Conservation (phyloP, 352 stramenopile genomes). For the Blastocystis sp. region DNA sequence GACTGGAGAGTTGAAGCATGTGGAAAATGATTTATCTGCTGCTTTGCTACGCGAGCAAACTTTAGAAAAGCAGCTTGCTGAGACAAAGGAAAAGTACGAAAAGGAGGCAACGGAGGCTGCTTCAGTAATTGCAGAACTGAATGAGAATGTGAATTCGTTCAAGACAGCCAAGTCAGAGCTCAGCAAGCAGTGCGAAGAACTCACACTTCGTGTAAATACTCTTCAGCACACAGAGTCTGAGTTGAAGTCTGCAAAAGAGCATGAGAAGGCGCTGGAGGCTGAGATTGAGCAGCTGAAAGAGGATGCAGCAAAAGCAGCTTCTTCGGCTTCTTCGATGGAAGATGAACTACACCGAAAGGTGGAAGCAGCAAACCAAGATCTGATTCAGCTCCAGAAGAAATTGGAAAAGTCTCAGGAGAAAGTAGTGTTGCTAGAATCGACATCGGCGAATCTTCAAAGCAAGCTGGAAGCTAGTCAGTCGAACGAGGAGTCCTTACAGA, state of each 20-base stretch:
- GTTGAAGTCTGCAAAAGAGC: neutral
- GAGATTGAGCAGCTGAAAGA: neutral
- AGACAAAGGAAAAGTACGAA: neutral
- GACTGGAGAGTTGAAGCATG: neutral
- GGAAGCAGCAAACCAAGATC: neutral
- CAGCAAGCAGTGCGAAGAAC: neutral
- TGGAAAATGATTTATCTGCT: neutral
- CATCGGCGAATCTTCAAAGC: neutral
- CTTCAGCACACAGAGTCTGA: neutral
- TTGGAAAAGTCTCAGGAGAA: constrained; percentile 7
- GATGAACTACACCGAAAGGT: neutral
- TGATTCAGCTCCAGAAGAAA: neutral
- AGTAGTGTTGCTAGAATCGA: neutral
- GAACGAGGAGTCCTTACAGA: neutral
- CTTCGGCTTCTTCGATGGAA: neutral
- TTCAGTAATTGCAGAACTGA: neutral
- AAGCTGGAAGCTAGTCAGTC: neutral
- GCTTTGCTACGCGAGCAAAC: neutral
- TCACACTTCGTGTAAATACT: neutral
- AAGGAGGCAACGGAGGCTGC: neutral
- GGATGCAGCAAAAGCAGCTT: neutral
- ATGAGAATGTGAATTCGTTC: neutral
- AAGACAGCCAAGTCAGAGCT: neutral
- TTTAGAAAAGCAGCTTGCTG: neutral
- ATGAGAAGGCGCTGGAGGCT: neutral